Percentiles rank a stretch among this genome's conserved stretches.
Evolutionary conservation across 2,329 filamentous ascomycete genomes (phyloP).

Genomic region (Exophiala phaeomuriformis): DNA sequence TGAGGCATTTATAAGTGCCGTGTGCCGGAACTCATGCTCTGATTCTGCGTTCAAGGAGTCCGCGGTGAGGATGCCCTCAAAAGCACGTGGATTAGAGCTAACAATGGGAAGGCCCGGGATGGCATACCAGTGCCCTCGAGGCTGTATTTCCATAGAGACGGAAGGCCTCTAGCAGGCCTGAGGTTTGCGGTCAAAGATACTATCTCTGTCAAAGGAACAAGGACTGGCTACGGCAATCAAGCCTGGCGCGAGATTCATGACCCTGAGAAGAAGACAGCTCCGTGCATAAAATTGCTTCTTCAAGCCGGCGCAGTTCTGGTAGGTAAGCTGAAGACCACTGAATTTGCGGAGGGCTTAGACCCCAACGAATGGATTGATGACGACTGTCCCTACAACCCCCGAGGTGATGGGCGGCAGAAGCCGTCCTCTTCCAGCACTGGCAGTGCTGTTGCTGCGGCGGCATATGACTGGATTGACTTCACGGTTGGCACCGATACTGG

Average conservation of each 20-base stretch:
- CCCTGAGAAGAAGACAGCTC: conserved; percentile 15
- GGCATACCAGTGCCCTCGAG: conserved; percentile 19
- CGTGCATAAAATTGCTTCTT: conserved; percentile 19
- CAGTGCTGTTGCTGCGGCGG: conserved; percentile 28
- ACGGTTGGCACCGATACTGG: conserved; percentile 31
- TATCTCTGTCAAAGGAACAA: conserved; percentile 19
- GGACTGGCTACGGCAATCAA: conserved; percentile 18
- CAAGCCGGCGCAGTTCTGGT: conserved; percentile 23
- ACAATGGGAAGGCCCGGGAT: neutral
- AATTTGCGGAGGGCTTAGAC: conserved; percentile 23
- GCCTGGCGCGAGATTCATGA: conserved; percentile 19
- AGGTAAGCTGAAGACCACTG: conserved; percentile 21
- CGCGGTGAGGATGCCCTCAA: neutral
- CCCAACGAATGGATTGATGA: conserved; percentile 31
- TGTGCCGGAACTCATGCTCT: conserved; percentile 7
- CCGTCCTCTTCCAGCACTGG: conserved; percentile 28
- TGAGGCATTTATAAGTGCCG: conserved; percentile 18
- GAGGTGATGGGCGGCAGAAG: conserved; percentile 34
- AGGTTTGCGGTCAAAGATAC: conserved; percentile 24
- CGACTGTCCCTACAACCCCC: conserved; percentile 35
- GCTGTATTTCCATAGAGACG: conserved; percentile 3
- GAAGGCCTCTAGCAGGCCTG: conserved; percentile 17
- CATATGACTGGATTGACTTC: conserved; percentile 33
- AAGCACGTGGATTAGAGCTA: neutral
- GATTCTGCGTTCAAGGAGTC: conserved; percentile 7